Base-by-base conservation (phyloP, 1,284 basidiomycete species). In the Vanrija sp. region DNA sequence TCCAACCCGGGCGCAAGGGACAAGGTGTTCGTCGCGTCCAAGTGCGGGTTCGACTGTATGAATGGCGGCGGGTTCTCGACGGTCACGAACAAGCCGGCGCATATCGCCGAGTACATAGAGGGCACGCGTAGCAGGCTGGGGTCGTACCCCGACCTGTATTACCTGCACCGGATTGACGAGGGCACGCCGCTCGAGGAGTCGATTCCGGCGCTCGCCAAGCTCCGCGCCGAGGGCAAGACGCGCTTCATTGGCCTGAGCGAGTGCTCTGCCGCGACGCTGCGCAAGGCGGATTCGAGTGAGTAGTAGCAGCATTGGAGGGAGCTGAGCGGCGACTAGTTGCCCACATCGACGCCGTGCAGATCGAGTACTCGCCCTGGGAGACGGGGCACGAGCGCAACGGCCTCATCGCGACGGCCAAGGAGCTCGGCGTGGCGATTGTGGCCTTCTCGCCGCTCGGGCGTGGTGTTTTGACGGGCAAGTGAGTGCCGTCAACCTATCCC, bases 191-290 rank as follows among this genome's bases (percentile, higher is more conserved):
- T 79, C 14, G 68, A 71, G 45, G 68, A 72, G 49, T 68, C 66
- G 5, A 68, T 75, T 28, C 28, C 39, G 3, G 73, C 73, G 2
- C 55, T 78, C 49, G 65, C 75, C 38, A 65, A 65, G 45, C 49
- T 77, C 38, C 71, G 73, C 55, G 65, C 75, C 19, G 64, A 60
- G 6, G 78, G 78, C 23, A 77, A 75, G 62, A 67, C 64, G 28
- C 66, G 64, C 49, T 75, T 74, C 58, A 71, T 79, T 44, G 76
- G 76, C 14, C 60, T 78, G n/a, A 86, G 83, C 43, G 86, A 88
- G 65, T 79, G 80, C 52, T 82, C 81, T 0, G 80, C 81, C 1
- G 75, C 72, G 1, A 85, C 84, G 0, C 79, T 88, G 12, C 80
- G 84, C 5, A 82, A 85, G 43, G 86, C 86, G 5, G 79, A 83